A percentile compares a stretch with the other conserved stretches of the same genome.
These are phyloP conservation scores for Huntiella bhutanensis DNA, from an alignment of 2,329 filamentous ascomycete genomes.

Conservation along the genomic window DNA sequence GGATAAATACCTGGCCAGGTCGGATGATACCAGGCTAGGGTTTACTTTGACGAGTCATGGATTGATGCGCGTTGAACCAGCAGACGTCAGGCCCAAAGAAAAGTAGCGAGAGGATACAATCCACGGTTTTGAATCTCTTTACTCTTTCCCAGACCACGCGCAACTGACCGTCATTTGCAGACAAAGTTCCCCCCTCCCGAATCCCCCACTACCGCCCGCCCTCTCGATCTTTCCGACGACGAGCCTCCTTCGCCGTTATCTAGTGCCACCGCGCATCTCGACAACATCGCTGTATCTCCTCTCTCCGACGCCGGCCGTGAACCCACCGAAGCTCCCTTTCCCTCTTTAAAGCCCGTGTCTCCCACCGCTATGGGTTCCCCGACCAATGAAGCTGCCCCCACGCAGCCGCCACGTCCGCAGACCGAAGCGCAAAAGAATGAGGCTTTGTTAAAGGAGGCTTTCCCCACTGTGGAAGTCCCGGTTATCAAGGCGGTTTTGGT, in stretches of 20 bases:
- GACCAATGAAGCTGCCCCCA: conserved; percentile 32
- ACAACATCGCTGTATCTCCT: not conserved
- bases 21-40: too few species aligned
- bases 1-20: too few species aligned
- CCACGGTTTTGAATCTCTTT: too few species aligned
- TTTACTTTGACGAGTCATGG: too few species aligned
- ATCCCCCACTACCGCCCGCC: conserved; percentile 45
- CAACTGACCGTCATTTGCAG: conserved; percentile 15
- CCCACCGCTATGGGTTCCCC: conserved; percentile 14
- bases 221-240: conserved; percentile 52
- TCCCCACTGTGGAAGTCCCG: conserved; percentile 59
- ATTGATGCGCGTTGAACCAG: too few species aligned
- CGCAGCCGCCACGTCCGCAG: conserved; percentile 70
- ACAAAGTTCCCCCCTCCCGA: conserved; percentile 33
- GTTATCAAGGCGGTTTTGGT: conserved; percentile 77
- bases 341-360: conserved; percentile 13
- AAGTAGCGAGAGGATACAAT: too few species aligned
- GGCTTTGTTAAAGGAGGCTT: conserved; percentile 79
- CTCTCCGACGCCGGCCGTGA: not conserved
- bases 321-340: conserved; percentile 8
- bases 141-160: not conserved
- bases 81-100: too few species aligned
- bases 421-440: conserved; percentile 71
- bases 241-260: conserved; percentile 22
- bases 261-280: conserved; percentile 13